phyloP scores from a whole-genome alignment of 345 rosid genomes.

The Laguncularia racemosa region DNA sequence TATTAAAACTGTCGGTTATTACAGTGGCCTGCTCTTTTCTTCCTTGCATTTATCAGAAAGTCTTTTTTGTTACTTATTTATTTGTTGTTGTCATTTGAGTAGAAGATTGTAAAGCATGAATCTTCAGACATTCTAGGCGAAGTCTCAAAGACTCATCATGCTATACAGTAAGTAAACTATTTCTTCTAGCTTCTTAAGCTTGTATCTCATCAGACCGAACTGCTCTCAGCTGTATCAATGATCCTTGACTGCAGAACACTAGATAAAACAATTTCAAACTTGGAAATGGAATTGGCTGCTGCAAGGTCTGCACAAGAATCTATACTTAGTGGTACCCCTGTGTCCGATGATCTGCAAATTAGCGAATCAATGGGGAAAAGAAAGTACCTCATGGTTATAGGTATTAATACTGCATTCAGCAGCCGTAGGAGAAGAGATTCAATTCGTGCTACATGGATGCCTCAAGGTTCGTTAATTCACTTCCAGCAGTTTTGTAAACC shows the following conservation, averaged over 20 bases:
- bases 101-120: constrained; percentile 53
- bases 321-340: constrained; percentile 67
- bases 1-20: neutral
- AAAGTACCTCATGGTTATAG: constrained; percentile 83
- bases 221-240: constrained; percentile 7
- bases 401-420: constrained; percentile 90
- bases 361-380: constrained; percentile 42
- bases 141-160: constrained; percentile 66
- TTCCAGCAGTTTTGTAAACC: neutral
- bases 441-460: constrained; percentile 95
- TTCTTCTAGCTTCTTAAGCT: neutral
- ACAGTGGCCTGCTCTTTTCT: neutral
- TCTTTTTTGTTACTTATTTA: neutral
- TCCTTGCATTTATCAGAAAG: neutral
- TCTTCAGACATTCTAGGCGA: constrained; percentile 50
- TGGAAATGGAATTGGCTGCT: constrained; percentile 82
- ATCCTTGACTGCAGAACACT: constrained; percentile 40
- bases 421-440: constrained; percentile 96
- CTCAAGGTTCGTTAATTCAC: constrained; percentile 55
- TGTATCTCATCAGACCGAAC: constrained; percentile 7
- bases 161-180: constrained; percentile 51
- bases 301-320: constrained; percentile 87
- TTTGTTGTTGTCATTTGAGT: neutral
- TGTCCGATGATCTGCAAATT: constrained; percentile 47
- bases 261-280: constrained; percentile 67